Evolutionary conservation across 306 rosid genomes (phyloP).

Genomic region (Acacia confusa): DNA sequence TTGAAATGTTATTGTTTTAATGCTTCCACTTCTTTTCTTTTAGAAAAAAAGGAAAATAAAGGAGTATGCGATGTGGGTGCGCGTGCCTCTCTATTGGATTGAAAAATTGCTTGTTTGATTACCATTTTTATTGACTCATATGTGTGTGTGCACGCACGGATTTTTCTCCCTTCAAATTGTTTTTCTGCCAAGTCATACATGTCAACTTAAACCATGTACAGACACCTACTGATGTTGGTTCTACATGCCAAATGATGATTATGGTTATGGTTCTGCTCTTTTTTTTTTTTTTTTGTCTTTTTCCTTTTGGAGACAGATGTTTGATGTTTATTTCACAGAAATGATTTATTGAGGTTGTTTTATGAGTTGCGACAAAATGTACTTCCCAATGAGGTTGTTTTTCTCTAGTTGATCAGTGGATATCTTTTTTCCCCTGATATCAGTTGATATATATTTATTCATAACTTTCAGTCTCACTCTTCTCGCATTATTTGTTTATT

Average conservation of each 20-base stretch:
- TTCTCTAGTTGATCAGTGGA: conserved; percentile 10
- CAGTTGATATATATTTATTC: not conserved
- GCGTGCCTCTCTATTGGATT: not conserved
- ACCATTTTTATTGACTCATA: not conserved
- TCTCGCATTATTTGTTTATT: conserved; percentile 2
- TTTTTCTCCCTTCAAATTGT: not conserved
- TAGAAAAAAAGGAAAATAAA: not conserved
- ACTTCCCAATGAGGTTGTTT: not conserved
- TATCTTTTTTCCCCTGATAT: not conserved
- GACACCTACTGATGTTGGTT: not conserved
- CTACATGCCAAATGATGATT: conserved; percentile 1
- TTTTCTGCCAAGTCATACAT: not conserved
- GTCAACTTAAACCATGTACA: not conserved
- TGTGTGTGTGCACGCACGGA: not conserved
- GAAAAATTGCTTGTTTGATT: not conserved
- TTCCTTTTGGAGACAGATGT: not conserved
- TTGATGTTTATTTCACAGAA: not conserved
- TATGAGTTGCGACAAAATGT: not conserved
- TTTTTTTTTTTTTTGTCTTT: not conserved
- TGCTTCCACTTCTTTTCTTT: not conserved
- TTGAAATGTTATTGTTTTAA: not conserved
- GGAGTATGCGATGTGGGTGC: not conserved
- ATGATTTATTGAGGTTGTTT: not conserved
- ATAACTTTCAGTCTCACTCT: conserved; percentile 16
- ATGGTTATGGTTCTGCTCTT: not conserved